A percentile compares a stretch with the other conserved stretches of the same genome.
phyloP scores from a whole-genome alignment of 2,329 filamentous ascomycete genomes.

The Sporothrix luriei region DNA sequence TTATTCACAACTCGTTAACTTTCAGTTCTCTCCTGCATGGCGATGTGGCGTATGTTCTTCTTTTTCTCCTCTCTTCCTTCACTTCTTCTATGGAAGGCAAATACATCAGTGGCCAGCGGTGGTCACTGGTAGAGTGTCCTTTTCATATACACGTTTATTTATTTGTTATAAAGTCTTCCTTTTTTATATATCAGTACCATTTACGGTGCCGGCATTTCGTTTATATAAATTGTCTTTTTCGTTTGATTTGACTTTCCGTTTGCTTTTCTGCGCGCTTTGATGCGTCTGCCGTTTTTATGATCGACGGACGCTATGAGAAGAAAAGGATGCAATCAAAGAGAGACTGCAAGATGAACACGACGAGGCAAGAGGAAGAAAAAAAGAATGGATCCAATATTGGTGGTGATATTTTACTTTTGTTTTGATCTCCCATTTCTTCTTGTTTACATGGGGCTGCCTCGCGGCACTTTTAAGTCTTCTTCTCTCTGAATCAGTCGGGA shows the following conservation, averaged over 20 bases:
- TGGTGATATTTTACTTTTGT: constrained; percentile 39
- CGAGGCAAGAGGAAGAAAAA: background rate
- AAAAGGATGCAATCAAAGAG: background rate
- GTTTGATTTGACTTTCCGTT: background rate
- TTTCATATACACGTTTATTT: background rate
- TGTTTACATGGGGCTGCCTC: constrained; percentile 46
- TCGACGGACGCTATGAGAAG: background rate
- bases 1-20: constrained; percentile 25
- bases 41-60: constrained; percentile 44
- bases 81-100: background rate
- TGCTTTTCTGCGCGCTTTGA: background rate
- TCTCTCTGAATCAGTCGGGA: constrained; percentile 13
- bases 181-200: background rate
- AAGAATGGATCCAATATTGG: background rate
- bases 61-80: constrained; percentile 30
- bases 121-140: background rate
- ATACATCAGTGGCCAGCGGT: background rate
- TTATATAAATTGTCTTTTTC: constrained; percentile 3
- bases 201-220: background rate
- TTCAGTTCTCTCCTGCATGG: constrained; percentile 40
- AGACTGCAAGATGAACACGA: background rate
- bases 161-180: constrained; percentile 9
- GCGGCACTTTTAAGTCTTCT: constrained; percentile 43
- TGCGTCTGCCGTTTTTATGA: background rate
- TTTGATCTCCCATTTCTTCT: constrained; percentile 38